Evolutionary conservation across 805 yeast genomes (phyloP), one percentile per base, ranked within the genome.

Genomic region (Kluyveromyces starmeri): DNA sequence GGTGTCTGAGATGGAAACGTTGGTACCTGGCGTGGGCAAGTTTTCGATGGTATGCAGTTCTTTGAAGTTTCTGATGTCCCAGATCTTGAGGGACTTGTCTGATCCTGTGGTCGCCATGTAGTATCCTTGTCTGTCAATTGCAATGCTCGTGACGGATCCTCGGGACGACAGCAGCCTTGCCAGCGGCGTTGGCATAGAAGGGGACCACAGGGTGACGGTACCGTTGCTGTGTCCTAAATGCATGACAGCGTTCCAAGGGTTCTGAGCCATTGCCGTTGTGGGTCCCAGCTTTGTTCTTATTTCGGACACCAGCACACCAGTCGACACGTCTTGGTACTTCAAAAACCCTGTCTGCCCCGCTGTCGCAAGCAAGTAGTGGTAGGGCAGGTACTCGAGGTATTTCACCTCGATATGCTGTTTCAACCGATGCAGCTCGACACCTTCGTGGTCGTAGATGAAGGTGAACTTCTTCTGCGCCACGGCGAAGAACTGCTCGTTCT

Each of bases 381-480:
- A 92, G 1, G 97, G 97, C 45, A 92, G 67, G 51, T 84, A 92
- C 43, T 88, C 94, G 50, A 92, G 64, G 39, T 72, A 65, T 24
- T 88, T 83, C 18, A 79, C 79, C 47, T 88, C 97, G 19, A 85
- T 67, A 56, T 92, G 98, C 53, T 83, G 92, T 50, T 82, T 83
- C 59, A 92, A 67, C 50, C 94, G 74, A 61, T 92, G 99, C 40
- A 92, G 62, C 67, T 92, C 99, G 35, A 80, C 70, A 19, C 99
- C 99, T 42, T 78, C 75, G 45, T 79, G 78, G 59, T 92, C 96
- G 58, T 92, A 92, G 23, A 92, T 83, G 55, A 80, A 92, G 0
- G 92, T 83, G 59, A 89, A 84, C 57, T 85, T 88, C 61, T 86
- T 88, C 62, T 92, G 99, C 2, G 99, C 97, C 12, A 79, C 95